These are phyloP conservation scores for Mycena citricolor DNA, from an alignment of 1,284 basidiomycete species.

Conservation along the genomic window DNA sequence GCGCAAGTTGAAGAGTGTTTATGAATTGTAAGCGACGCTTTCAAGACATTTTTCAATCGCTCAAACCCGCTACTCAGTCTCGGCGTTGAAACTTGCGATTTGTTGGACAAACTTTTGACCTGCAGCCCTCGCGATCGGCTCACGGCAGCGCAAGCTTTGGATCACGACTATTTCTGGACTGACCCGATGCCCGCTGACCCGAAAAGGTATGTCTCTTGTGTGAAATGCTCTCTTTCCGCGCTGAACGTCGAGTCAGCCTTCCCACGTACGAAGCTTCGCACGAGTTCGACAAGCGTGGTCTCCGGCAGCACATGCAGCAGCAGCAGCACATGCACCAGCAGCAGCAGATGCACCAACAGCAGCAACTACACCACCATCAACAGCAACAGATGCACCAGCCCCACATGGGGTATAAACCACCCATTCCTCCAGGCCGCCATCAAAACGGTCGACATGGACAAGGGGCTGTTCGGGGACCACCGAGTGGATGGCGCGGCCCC, in stretches of 20 bases:
- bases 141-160: constrained; percentile 85
- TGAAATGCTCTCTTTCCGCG: too few relatives aligned
- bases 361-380: too few relatives aligned
- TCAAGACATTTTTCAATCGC: constrained; percentile 3
- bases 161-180: constrained; percentile 93
- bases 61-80: constrained; percentile 39
- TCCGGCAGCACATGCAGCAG: constrained; percentile 40
- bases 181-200: constrained; percentile 84
- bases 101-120: constrained; percentile 87
- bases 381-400: not conserved
- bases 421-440: too few relatives aligned
- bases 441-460: too few relatives aligned
- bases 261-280: constrained; percentile 80
- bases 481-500: too few relatives aligned
- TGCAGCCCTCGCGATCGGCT: constrained; percentile 92
- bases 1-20: constrained; percentile 55
- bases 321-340: constrained; percentile 27
- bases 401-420: not conserved
- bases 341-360: too few relatives aligned
- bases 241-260: constrained; percentile 44
- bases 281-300: constrained; percentile 79
- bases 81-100: constrained; percentile 79
- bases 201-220: constrained; percentile 63
- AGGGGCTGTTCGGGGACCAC: too few relatives aligned
- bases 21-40: constrained; percentile 58